Base-by-base conservation (phyloP, 1,139 yeast species). In the Pichia sp. region DNA sequence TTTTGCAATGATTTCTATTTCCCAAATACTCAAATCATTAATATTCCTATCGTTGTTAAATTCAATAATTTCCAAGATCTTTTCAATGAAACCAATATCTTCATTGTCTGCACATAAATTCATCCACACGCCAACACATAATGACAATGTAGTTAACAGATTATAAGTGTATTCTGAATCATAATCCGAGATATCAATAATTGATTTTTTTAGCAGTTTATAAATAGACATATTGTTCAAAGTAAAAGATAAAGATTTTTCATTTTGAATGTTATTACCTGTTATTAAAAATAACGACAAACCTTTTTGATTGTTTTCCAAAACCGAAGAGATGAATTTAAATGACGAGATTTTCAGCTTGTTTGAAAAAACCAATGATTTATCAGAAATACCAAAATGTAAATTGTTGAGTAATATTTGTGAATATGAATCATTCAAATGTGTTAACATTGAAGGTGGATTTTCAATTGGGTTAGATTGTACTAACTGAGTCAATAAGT, bases 221-320 rank as follows among this genome's bases (percentile, higher is more conserved):
- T 34, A 46, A 5, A 49, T 15, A 7, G 51, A 48, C 7, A 11
- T 26, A 1, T 42, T 70, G 40, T 87, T 68, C 27, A 88, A 63
- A 0, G 79, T 72, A 7, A 77, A 71, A 20, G 45, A 71, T n/a
- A 44, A 44, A 23, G 37, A 12, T 20, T 29, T 27, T 22, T 30
- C 16, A 37, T 34, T 20, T 51, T 45, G 35, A 44, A 54, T 38
- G 40, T 40, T 24, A 48, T 53, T 46, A 1, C 95, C 96, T 44
- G 87, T 84, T 40, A 88, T 70, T 53, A 92, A 78, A 41, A 86
- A 70, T 44, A 86, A 85, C 0, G 95, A 76, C 29, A 90, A 68
- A 0, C 97, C 97, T 61, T 89, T 95, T 67, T 92, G 97, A 50
- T 82, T 79, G 9, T 87, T 82, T 54, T 77, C 79, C 73, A 86